phyloP scores from a whole-genome alignment of 306 rosid species.

The Dalbergia oliveri region DNA sequence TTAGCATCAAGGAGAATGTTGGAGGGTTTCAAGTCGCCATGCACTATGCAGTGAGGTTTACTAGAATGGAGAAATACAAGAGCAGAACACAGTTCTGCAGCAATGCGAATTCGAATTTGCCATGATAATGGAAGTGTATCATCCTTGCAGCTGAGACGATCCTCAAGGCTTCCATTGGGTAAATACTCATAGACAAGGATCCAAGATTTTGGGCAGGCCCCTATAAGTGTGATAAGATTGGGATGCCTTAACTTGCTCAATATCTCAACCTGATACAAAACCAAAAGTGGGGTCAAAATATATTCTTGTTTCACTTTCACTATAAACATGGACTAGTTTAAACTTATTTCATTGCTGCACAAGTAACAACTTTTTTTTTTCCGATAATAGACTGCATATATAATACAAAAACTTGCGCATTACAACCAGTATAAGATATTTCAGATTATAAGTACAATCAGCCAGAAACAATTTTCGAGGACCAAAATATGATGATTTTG shows the following conservation, averaged over 20 bases:
- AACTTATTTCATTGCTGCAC: constrained; percentile 1
- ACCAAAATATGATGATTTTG: neutral
- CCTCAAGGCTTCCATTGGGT: constrained; percentile 92
- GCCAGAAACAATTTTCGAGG: neutral
- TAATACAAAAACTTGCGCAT: neutral
- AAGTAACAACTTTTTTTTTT: no score
- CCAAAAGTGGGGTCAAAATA: constrained; percentile 18
- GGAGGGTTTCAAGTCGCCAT: constrained; percentile 86
- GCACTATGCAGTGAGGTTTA: constrained; percentile 80
- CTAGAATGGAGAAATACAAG: constrained; percentile 86
- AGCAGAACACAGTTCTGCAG: constrained; percentile 80
- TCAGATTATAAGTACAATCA: constrained; percentile 1
- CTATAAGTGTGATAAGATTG: constrained; percentile 83
- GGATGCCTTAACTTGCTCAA: constrained; percentile 86
- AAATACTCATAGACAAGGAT: constrained; percentile 85
- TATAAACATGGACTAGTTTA: constrained; percentile 6
- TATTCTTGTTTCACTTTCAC: neutral
- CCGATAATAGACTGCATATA: no score
- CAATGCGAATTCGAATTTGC: constrained; percentile 80
- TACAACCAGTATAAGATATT: constrained; percentile 9
- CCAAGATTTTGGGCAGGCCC: constrained; percentile 74
- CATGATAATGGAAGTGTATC: constrained; percentile 81
- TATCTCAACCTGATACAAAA: constrained; percentile 69
- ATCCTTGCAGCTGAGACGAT: constrained; percentile 75
- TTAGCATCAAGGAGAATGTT: constrained; percentile 81